A percentile compares a stretch with the other conserved stretches of the same genome.
Evolutionary conservation across 2,329 filamentous ascomycete genomes (phyloP).

Genomic region (Ustilaginoidea virens): DNA sequence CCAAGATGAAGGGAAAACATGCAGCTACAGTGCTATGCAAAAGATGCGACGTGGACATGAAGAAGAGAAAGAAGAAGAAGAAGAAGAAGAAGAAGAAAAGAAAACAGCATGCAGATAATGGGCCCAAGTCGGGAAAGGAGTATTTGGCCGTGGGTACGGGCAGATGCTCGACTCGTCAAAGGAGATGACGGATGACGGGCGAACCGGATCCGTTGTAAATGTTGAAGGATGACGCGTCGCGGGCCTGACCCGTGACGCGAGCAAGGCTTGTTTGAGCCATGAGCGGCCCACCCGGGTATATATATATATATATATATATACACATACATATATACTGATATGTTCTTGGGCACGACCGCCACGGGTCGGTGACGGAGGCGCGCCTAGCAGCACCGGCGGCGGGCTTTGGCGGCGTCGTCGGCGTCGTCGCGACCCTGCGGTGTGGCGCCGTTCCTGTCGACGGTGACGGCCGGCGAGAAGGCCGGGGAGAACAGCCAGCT

Average conservation of each 20-base stretch:
- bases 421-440: slow-evolving; percentile 10
- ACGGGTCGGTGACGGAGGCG: no score
- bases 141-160: no score
- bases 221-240: no score
- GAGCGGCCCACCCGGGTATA: no score
- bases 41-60: not conserved
- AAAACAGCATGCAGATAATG: not conserved
- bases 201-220: no score
- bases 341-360: no score
- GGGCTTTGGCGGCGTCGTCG: slow-evolving; percentile 10
- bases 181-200: no score
- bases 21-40: not conserved
- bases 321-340: no score
- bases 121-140: not conserved
- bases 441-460: slow-evolving; percentile 25
- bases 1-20: not conserved
- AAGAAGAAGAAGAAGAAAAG: not conserved
- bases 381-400: slow-evolving; percentile 17
- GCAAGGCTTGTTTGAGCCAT: no score
- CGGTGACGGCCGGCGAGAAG: slow-evolving; percentile 35
- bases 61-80: not conserved
- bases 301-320: no score
- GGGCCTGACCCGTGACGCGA: no score
- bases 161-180: no score
- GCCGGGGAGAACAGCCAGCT: slow-evolving; percentile 43